These are phyloP conservation scores for Aspergillus chevalieri DNA, from an alignment of 2,329 filamentous ascomycete species.

Conservation along the genomic window DNA sequence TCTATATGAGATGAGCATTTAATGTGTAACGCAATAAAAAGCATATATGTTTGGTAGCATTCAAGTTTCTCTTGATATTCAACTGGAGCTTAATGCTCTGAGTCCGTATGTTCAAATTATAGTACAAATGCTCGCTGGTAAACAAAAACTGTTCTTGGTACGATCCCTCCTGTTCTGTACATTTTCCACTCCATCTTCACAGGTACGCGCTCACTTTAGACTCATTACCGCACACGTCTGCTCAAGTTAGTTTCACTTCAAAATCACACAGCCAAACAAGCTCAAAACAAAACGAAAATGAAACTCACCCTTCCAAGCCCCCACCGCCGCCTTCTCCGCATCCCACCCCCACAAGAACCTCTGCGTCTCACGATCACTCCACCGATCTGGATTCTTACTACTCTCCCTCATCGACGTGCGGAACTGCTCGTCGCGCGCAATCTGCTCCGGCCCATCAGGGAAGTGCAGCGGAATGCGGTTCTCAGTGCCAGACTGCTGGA, in stretches of 20 bases:
- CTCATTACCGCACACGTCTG: conserved; percentile 1
- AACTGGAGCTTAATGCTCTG: too few relatives aligned
- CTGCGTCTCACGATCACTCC: conserved; percentile 60
- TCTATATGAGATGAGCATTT: not conserved
- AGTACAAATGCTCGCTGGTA: too few relatives aligned
- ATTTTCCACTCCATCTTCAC: not conserved
- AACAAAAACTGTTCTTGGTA: too few relatives aligned
- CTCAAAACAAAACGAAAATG: conserved; percentile 1
- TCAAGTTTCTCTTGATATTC: not conserved
- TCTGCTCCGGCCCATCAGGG: conserved; percentile 35
- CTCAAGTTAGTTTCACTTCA: conserved; percentile 3
- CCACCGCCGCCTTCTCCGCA: conserved; percentile 27
- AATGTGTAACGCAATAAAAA: conserved; percentile 1
- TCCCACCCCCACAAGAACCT: conserved; percentile 38
- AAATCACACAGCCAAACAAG: not conserved
- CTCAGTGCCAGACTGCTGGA: conserved; percentile 31
- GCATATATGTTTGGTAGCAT: not conserved
- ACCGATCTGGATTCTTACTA: conserved; percentile 51
- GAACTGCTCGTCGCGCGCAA: conserved; percentile 36
- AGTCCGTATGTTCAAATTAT: too few relatives aligned
- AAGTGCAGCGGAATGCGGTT: conserved; percentile 34
- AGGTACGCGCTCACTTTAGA: conserved; percentile 12
- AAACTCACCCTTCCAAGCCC: conserved; percentile 25
- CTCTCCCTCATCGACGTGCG: conserved; percentile 18
- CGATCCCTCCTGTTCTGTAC: not conserved